Base-by-base conservation (phyloP, 73 alveolate species). In the Strombidium stylifer region DNA sequence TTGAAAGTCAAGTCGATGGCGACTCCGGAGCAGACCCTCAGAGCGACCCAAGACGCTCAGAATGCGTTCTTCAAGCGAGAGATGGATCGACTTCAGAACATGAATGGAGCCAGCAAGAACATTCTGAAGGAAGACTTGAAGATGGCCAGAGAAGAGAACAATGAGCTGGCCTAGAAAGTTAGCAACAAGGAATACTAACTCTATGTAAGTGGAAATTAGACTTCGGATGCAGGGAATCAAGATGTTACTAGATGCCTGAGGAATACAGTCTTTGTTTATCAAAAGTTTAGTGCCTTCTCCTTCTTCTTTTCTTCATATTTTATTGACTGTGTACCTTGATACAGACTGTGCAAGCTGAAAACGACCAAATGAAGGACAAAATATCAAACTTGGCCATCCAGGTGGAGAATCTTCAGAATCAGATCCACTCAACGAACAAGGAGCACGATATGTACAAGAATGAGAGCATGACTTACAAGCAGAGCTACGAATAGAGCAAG, bases 121-220 rank as follows among this genome's bases (percentile, higher is more conserved):
- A 46, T 44, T 47, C n/a, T 64, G 23, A 64, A 64, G 30, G 78
- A 64, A 30, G 78, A 64, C 23, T 44, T 64, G 3, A 6, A 44
- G 30, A 55, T 40, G 25, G 78, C 78, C 30, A 64, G 45, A 27
- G 47, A 42, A 25, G 78, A 64, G 23, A 64, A 44, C 28, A 64
- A 8, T 37, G 78, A 64, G 1, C 20, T 64, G 8, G 41, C 64
- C 42, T 19, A 64, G 20, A 27, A 64, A 35, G 19, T 64, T 1
- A 27, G 64, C 3, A 65, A 64, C 27, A 7, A 44, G 8, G 16
- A 64, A 28, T 64, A 64, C 51, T 28, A 28, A 2, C 12, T 20
- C 23, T 64, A 40, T 32, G 78, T 46, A 64, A 64, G 40, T 20
- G 23, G 14, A 10, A 32, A 32, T n/a, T n/a, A n/a, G n/a, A n/a